phyloP scores from a whole-genome alignment of 176 grass and related monocot species.

The Eleusine indica region DNA sequence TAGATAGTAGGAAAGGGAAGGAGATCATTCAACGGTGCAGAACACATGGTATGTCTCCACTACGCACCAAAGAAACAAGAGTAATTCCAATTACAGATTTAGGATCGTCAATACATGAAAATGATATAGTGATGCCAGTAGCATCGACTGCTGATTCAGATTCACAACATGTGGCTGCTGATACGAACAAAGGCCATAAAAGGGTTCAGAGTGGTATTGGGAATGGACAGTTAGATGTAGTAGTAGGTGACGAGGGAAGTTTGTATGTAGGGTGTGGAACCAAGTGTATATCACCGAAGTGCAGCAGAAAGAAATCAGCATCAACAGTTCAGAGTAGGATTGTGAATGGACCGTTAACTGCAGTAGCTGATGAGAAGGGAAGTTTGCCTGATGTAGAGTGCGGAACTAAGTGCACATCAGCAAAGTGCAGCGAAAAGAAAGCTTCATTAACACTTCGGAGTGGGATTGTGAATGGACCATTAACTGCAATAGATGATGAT shows the following conservation, averaged over 20 bases:
- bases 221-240: conserved; percentile 3
- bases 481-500: not conserved
- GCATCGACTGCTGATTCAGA: conserved; percentile 34
- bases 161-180: not conserved
- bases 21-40: conserved; percentile 10
- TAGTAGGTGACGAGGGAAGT: not conserved
- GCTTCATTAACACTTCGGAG: conserved; percentile 8
- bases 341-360: conserved; percentile 4
- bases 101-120: not conserved
- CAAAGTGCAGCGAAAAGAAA: conserved; percentile 8
- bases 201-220: conserved; percentile 13
- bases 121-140: not conserved
- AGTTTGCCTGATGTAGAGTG: conserved; percentile 12
- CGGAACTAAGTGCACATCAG: conserved; percentile 1
- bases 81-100: conserved; percentile 12
- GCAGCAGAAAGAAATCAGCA: not conserved
- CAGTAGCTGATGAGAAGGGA: not conserved
- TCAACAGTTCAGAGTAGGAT: conserved; percentile 4
- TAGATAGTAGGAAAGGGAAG: conserved; percentile 3
- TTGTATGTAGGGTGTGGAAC: conserved; percentile 1
- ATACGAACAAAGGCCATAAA: conserved; percentile 13
- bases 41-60: conserved; percentile 25
- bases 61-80: not conserved
- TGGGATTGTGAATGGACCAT: conserved; percentile 6
- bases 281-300: conserved; percentile 8